Percentiles rank a stretch among this genome's conserved stretches.
phyloP scores from a whole-genome alignment of 345 rosid species.

The Populus euphratica region DNA sequence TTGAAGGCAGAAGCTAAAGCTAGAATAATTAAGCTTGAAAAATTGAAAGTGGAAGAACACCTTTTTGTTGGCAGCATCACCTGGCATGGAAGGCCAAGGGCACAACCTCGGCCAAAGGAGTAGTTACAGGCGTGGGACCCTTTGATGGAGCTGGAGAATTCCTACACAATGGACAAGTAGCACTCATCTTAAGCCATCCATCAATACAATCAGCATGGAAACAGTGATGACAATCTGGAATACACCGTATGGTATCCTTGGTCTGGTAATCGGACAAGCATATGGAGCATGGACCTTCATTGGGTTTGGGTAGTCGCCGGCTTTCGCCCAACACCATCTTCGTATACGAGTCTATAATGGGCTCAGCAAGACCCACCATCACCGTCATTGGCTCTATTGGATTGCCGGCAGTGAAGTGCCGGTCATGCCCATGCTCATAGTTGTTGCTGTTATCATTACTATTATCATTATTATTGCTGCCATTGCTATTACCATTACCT shows the following conservation, averaged over 20 bases:
- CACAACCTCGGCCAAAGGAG: conserved; percentile 60
- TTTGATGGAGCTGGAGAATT: conserved; percentile 39
- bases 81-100: conserved; percentile 45
- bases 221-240: conserved; percentile 72
- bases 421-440: background rate
- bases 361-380: conserved; percentile 38
- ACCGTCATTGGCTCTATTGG: background rate
- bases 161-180: conserved; percentile 74
- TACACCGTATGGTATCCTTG: conserved; percentile 44
- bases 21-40: background rate
- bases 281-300: conserved; percentile 60
- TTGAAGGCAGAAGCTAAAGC: background rate
- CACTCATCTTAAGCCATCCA: conserved; percentile 62
- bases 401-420: background rate
- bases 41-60: background rate
- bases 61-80: conserved; percentile 27
- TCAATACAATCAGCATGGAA: conserved; percentile 70
- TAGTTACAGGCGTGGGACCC: conserved; percentile 28
- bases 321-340: conserved; percentile 62
- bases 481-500: conserved; percentile 10
- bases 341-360: conserved; percentile 47
- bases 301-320: conserved; percentile 50
- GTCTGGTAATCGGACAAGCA: conserved; percentile 57
- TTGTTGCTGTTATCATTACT: background rate
- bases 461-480: background rate